A percentile compares a stretch with the other conserved stretches of the same genome.
These are phyloP conservation scores for Wickerhamiella brachini DNA, from an alignment of 805 yeast genomes.

Conservation along the genomic window DNA sequence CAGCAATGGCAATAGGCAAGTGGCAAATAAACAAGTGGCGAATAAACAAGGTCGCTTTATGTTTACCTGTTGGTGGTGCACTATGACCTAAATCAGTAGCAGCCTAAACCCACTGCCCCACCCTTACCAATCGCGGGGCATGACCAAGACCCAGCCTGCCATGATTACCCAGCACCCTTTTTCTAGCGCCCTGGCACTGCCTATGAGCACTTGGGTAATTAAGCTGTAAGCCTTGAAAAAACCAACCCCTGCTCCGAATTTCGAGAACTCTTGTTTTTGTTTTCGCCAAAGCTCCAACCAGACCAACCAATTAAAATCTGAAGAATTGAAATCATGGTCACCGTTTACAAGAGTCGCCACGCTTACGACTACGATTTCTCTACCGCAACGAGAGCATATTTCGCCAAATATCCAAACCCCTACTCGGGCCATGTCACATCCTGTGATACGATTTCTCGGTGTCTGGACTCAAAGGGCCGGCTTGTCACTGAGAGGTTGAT, in stretches of 20 bases:
- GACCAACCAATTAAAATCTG: no score
- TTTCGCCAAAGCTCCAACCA: no score
- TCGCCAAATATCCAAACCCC: slow-evolving; percentile 63
- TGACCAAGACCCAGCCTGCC: not conserved
- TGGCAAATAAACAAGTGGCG: no score
- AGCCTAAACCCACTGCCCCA: not conserved
- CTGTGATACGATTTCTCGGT: slow-evolving; percentile 56
- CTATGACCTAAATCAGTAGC: not conserved
- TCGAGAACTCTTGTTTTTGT: no score
- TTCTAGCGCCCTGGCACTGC: no score
- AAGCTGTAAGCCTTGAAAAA: not conserved
- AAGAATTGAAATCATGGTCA: slow-evolving; percentile 36
- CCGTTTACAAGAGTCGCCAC: slow-evolving; percentile 43
- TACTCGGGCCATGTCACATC: slow-evolving; percentile 75
- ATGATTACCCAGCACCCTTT: no score
- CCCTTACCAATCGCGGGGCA: not conserved
- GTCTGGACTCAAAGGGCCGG: slow-evolving; percentile 47
- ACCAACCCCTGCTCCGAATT: not conserved
- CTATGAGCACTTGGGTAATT: not conserved
- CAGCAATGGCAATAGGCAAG: not conserved
- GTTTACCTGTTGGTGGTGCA: no score
- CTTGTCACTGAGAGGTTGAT: slow-evolving; percentile 62
- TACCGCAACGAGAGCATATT: slow-evolving; percentile 64
- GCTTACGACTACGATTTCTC: slow-evolving; percentile 46
- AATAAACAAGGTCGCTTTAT: no score